Conservation (phyloP, 139 green algal genomes). For the Coelastrella sp. region DNA sequence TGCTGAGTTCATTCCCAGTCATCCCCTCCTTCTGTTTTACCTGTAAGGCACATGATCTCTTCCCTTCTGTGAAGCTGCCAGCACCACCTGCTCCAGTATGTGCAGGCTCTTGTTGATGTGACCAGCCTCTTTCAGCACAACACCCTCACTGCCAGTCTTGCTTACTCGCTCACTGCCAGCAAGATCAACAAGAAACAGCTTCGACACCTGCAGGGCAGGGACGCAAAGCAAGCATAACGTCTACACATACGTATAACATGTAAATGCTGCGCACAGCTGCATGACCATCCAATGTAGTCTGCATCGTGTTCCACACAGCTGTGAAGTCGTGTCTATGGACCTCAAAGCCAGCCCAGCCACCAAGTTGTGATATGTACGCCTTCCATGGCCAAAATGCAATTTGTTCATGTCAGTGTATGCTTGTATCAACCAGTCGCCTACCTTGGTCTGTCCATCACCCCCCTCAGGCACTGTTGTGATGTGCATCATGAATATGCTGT, state of each 20-base stretch:
- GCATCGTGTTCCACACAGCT: not conserved
- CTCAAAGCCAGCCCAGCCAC: no score
- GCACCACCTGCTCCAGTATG: conserved; percentile 77
- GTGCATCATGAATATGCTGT: conserved; percentile 85
- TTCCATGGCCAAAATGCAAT: no score
- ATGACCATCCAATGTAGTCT: not conserved
- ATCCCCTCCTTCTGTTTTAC: not conserved
- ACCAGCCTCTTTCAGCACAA: conserved; percentile 71
- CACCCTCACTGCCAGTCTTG: conserved; percentile 77
- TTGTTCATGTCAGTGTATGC: no score
- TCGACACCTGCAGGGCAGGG: conserved; percentile 53
- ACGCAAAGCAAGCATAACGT: not conserved
- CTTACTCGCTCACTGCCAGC: conserved; percentile 77
- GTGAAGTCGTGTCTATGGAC: no score
- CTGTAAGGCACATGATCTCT: conserved; percentile 20
- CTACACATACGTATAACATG: not conserved
- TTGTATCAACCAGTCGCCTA: not conserved
- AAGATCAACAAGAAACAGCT: conserved; percentile 80
- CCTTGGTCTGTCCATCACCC: not conserved
- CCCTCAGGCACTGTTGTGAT: conserved; percentile 31
- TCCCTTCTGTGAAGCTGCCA: conserved; percentile 2
- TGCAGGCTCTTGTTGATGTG: conserved; percentile 83
- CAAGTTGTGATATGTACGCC: no score
- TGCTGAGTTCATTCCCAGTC: no score
- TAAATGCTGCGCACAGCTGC: not conserved